Base-by-base conservation (phyloP, 305 asterid genomes). In the Solanum hybrid region DNA sequence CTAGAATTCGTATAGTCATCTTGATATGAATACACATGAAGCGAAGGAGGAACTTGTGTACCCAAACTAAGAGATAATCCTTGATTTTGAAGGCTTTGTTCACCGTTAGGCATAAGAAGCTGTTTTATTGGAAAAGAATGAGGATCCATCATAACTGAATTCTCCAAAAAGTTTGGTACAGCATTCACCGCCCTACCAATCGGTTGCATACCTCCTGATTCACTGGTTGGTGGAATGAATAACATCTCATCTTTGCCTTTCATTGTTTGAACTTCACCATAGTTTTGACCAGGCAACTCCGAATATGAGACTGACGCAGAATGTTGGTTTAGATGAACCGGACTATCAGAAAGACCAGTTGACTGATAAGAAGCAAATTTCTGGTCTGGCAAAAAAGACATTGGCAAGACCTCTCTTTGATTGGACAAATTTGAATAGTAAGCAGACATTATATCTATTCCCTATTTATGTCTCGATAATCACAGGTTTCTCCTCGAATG, bases 21-120 rank as follows among this genome's bases (percentile, higher is more conserved):
- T 87, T 93, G 94, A 92, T 89, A 93, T 3, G 95, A 92, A 71
- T 94, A 91, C 87, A 91, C 46, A 31, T 92, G 95, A 80, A 89
- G 80, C 6, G 93, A 89, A 11, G 93, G 90, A 11, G 91, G 91
- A 84, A 92, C 93, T 88, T 92, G 95, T 86, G 93, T 93, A 11
- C 98, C 98, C 91, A 96, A 90, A 91, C 95, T 95, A 83, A 96
- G 98, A 76, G 96, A 96, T 42, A 96, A 90, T 42, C 95, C 97
- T 71, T 96, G 95, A 89, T 90, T 84, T 42, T 91, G 94, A 79
- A 91, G 92, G 77, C 88, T 87, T 89, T 89, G 94, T 73, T 93
- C 94, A 35, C 91, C 88, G 89, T 88, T 82, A 37, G 86, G 89
- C 67, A 90, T 79, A 40, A 88, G 91, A 61, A 92, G 37, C 31